Percentiles rank a stretch among this genome's conserved stretches.
Conservation (phyloP, 768 basidiomycete species). For the Russula vinacea region DNA sequence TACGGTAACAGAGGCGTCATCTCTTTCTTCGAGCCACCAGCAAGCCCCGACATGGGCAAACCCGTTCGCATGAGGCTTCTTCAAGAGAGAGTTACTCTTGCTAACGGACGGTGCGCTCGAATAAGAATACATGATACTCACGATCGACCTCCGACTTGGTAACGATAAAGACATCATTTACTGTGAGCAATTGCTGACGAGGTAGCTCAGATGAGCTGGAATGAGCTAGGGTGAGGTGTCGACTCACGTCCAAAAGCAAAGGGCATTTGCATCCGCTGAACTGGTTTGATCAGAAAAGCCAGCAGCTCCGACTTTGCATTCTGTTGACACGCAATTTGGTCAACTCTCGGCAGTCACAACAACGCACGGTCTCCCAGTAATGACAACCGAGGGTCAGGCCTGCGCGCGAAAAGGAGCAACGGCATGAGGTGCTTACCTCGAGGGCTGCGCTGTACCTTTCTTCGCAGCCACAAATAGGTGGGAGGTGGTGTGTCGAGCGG, state of each 20-base stretch:
- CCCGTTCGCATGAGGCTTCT: constrained; percentile 65
- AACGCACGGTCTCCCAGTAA: constrained; percentile 16
- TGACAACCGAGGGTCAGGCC: no score
- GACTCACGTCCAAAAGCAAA: constrained; percentile 80
- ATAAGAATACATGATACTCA: constrained; percentile 98
- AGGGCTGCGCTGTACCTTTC: no score
- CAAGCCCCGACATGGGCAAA: constrained; percentile 49
- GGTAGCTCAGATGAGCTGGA: constrained; percentile 18
- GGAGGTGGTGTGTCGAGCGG: no score
- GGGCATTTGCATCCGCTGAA: constrained; percentile 99
- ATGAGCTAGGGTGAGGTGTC: constrained; percentile 21
- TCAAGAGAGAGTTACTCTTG: constrained; percentile 86
- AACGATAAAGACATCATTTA: constrained; percentile 93
- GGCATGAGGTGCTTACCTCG: no score
- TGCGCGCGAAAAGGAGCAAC: no score
- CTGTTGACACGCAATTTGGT: constrained; percentile 42
- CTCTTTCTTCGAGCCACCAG: constrained; percentile 63
- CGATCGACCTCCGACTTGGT: constrained; percentile 95
- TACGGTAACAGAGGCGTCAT: constrained; percentile 79
- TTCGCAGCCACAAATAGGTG: no score
- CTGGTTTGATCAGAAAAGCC: constrained; percentile 96
- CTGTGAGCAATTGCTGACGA: constrained; percentile 65
- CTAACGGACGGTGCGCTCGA: constrained; percentile 90
- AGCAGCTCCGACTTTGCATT: constrained; percentile 88
- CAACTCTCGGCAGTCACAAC: constrained; percentile 18